Evolutionary conservation across 1,284 basidiomycete species (phyloP), one percentile per base, ranked within the genome.

Genomic region (Rhodofomes roseus): DNA sequence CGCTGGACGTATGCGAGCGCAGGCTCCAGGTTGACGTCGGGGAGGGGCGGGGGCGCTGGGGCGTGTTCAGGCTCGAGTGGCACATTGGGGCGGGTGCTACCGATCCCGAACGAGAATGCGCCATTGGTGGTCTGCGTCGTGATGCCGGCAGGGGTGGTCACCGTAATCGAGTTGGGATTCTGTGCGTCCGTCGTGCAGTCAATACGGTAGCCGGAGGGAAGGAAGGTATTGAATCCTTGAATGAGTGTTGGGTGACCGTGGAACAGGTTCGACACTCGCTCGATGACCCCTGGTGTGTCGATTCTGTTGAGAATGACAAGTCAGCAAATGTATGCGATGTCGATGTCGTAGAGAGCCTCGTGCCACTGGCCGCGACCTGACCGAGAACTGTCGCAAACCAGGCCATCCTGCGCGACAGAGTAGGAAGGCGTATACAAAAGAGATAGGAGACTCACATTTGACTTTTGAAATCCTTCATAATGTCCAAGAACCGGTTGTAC

Each of bases 391-490:
- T n/a, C n/a, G n/a, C n/a, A n/a, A n/a, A n/a, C n/a, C n/a, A n/a
- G n/a, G n/a, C n/a, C n/a, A n/a, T n/a, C n/a, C n/a, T n/a, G n/a
- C n/a, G n/a, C n/a, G n/a, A n/a, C n/a, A n/a, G n/a, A n/a, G n/a
- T n/a, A n/a, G n/a, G n/a, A n/a, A n/a, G n/a, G n/a, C n/a, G n/a
- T n/a, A n/a, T n/a, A n/a, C n/a, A n/a, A 11, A 11, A 34, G 31
- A 34, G 5, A 7, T 18, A 11, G 25, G 14, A n/a, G 14, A 29
- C 46, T 27, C 46, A 48, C 94, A 85, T 76, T 68, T 95, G 91
- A 59, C 89, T 90, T 77, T 96, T 96, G 76, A 96, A 96, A 71
- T 98, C 95, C 76, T 98, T 98, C 96, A 98, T 98, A 65, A 98
- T 96, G 70, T 97, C 95, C 69, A 98, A 77, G 73, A 98, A 98